phyloP scores from a whole-genome alignment of 2,329 filamentous ascomycete genomes.

The Phialemonium atrogriseum region DNA sequence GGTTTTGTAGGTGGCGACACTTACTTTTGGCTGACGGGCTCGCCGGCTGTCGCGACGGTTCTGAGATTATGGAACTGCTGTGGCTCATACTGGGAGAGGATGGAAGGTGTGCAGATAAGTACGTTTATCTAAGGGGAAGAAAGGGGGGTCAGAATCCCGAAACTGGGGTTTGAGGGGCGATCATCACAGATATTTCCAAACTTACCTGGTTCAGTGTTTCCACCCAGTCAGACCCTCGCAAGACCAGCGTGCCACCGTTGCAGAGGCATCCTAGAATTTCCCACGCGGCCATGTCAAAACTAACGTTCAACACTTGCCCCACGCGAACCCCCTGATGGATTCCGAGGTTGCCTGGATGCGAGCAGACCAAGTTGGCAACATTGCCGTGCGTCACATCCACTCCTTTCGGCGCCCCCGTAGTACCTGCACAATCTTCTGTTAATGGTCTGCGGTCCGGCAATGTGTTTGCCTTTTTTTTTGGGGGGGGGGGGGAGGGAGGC shows the following conservation, averaged over 20 bases:
- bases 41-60: conserved; percentile 45
- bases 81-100: conserved; percentile 37
- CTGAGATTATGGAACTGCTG: conserved; percentile 40
- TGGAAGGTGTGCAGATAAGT: conserved; percentile 46
- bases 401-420: conserved; percentile 49
- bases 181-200: conserved; percentile 35
- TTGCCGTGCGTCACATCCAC: conserved; percentile 49
- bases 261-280: conserved; percentile 49
- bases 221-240: conserved; percentile 42
- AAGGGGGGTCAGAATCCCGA: too few species aligned
- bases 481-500: too few species aligned
- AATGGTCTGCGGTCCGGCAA: too few species aligned
- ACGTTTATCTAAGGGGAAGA: too few species aligned
- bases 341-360: conserved; percentile 41
- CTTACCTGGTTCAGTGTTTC: too few species aligned
- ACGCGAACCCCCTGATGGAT: conserved; percentile 42
- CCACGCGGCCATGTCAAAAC: conserved; percentile 57
- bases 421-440: too few species aligned
- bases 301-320: conserved; percentile 47
- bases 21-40: too few species aligned
- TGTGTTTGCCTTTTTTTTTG: too few species aligned
- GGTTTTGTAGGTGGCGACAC: neutral
- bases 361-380: conserved; percentile 43
- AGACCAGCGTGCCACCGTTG: conserved; percentile 47
- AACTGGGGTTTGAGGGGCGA: too few species aligned